phyloP scores from a whole-genome alignment of 805 yeast genomes.

The Danielia reshetovae region DNA sequence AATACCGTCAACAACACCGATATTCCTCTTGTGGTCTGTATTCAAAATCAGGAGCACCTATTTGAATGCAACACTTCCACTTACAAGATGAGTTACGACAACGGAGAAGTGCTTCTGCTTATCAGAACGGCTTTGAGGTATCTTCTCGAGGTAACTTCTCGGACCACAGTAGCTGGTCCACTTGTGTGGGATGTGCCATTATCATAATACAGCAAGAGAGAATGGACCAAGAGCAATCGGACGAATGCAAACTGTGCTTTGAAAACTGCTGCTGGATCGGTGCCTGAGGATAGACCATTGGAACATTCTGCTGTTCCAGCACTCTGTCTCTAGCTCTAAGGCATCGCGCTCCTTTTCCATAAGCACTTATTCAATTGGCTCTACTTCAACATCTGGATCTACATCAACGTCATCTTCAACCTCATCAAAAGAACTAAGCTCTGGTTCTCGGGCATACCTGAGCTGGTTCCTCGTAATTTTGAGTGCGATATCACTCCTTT shows the following conservation, averaged over 20 bases:
- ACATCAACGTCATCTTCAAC: too few relatives aligned
- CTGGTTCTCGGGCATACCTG: too few relatives aligned
- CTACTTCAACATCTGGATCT: too few relatives aligned
- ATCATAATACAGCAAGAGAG: conserved; percentile 23
- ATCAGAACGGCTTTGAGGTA: conserved; percentile 21
- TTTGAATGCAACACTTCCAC: conserved; percentile 22
- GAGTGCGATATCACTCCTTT: too few relatives aligned
- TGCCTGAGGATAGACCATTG: too few relatives aligned
- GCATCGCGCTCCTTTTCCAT: too few relatives aligned
- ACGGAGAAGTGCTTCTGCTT: conserved; percentile 12
- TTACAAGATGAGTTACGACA: conserved; percentile 20
- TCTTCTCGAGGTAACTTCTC: conserved; percentile 17
- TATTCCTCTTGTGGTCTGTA: conserved; percentile 20
- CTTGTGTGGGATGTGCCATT: conserved; percentile 25
- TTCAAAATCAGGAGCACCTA: conserved; percentile 15
- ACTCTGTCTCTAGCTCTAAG: too few relatives aligned
- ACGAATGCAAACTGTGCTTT: conserved; percentile 21
- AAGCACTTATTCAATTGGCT: too few relatives aligned
- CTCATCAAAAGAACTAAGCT: too few relatives aligned
- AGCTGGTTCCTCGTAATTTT: too few relatives aligned
- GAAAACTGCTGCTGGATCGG: conserved; percentile 21
- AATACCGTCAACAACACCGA: conserved; percentile 13
- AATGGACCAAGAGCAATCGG: conserved; percentile 17
- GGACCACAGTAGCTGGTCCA: conserved; percentile 18
- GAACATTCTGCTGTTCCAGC: too few relatives aligned